Evolutionary conservation across 805 yeast species (phyloP), one percentile per base, ranked within the genome.

Genomic region (Saturnispora hagleri): DNA sequence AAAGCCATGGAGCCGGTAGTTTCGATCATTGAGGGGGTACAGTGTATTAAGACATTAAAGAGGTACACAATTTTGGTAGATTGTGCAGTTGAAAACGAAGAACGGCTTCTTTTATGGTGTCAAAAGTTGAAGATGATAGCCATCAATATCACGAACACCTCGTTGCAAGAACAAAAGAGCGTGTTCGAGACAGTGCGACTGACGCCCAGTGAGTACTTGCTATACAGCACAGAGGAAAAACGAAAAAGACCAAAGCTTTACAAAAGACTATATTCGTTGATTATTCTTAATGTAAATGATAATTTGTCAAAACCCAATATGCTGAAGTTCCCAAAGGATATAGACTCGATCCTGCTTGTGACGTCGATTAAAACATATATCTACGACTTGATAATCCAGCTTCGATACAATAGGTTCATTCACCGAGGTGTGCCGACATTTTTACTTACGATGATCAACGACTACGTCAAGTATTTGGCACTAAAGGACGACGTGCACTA

Each of bases 361-460:
- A 41, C 47, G 2, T 43, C 47, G 12, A 43, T 82, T 31, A 61
- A 61, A 43, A 62, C 82, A 5, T 82, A 81, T 57, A 72, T 79
- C 54, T 77, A 79, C 54, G 86, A 82, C 60, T 70, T 82, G 13
- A 62, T 79, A 2, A 68, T 81, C 2, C 77, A 73, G 57, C 58
- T 76, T 2, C 66, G 88, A 43, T 72, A 73, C 50, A 84, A 82
- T 57, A 60, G 87, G 42, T 73, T 79, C 61, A 79, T 80, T 2
- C 54, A 59, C 22, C 69, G 73, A 1, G 87, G 87, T 0, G 60
- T 81, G 0, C 73, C 82, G 0, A 78, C 84, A 0, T 61, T 64
- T 48, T 66, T 75, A 2, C 61, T 73, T 10, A 53, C 60, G 2
- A 81, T 79, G 47, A 62, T 80, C 36, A 74, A 71, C 27, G 51